Evolutionary conservation across 257 asterid genomes (phyloP).

Genomic region (Primulina huaijiensis): DNA sequence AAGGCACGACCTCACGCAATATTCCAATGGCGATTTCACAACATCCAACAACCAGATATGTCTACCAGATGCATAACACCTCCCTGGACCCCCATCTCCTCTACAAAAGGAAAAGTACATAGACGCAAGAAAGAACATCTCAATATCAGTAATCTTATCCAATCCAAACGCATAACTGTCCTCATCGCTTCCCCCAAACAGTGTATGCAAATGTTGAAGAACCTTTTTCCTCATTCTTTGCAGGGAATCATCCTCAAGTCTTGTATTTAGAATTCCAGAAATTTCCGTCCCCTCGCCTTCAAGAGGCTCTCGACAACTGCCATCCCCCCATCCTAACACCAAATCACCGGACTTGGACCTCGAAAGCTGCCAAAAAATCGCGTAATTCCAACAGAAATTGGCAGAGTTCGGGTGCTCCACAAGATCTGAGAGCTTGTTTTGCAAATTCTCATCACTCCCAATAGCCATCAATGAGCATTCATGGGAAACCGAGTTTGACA

Average conservation of each 20-base stretch:
- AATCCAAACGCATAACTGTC: conserved; percentile 80
- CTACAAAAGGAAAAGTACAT: conserved; percentile 86
- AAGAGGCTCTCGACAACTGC: conserved; percentile 87
- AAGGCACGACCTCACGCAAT: conserved; percentile 75
- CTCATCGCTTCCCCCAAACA: conserved; percentile 79
- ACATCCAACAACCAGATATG: conserved; percentile 64
- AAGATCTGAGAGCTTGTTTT: conserved; percentile 93
- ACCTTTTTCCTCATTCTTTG: conserved; percentile 91
- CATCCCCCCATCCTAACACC: conserved; percentile 98
- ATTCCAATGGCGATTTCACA: conserved; percentile 43
- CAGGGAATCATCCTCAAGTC: conserved; percentile 66
- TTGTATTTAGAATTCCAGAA: conserved; percentile 42
- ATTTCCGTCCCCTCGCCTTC: conserved; percentile 63
- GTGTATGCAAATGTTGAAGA: conserved; percentile 64
- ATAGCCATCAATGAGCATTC: conserved; percentile 76
- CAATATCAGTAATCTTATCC: conserved; percentile 92
- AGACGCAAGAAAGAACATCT: conserved; percentile 91
- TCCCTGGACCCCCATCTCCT: conserved; percentile 92
- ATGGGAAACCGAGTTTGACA: conserved; percentile 60
- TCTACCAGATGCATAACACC: conserved; percentile 59
- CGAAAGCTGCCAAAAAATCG: conserved; percentile 92
- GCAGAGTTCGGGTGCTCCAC: conserved; percentile 66
- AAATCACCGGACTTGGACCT: conserved; percentile 79
- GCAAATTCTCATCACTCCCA: conserved; percentile 76
- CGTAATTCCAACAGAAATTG: conserved; percentile 84